These are phyloP conservation scores for Agaricus subrufescens DNA, from an alignment of 768 basidiomycete genomes.

Conservation along the genomic window DNA sequence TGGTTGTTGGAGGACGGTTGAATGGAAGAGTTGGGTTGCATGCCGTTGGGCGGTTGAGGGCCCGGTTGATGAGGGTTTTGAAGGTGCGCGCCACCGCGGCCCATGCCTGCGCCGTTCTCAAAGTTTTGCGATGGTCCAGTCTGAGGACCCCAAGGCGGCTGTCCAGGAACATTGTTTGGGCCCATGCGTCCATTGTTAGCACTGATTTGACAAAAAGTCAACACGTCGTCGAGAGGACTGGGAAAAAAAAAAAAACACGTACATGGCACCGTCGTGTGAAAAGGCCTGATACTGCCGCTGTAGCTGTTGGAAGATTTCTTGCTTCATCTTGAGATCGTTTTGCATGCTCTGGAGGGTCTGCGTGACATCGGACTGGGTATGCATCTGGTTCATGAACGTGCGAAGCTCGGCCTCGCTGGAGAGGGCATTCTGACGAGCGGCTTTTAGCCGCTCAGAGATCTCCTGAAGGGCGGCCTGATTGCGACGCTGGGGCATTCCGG, in stretches of 20 bases:
- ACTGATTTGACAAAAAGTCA: not conserved
- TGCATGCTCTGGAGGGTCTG: not conserved
- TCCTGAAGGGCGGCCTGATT: not conserved
- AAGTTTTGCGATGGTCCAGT: constrained; percentile 7
- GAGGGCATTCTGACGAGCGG: not conserved
- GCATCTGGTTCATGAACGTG: constrained; percentile 2
- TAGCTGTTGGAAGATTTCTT: not conserved
- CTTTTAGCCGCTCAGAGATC: constrained; percentile 3
- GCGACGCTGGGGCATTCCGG: constrained; percentile 1
- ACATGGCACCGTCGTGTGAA: not conserved
- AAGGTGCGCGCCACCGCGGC: constrained; percentile 1
- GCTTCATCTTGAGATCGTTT: constrained; percentile 4
- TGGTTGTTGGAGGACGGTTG: constrained; percentile 7
- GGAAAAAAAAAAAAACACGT: not conserved
- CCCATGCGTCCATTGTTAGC: not conserved
- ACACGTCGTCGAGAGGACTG: not conserved
- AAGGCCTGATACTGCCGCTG: not conserved
- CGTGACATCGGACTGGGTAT: constrained; percentile 4
- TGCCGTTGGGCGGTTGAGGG: constrained; percentile 1
- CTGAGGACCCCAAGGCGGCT: not conserved
- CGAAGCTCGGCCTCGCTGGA: constrained; percentile 1
- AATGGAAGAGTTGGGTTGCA: constrained; percentile 2
- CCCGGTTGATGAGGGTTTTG: constrained; percentile 1
- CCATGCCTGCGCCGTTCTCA: constrained; percentile 6
- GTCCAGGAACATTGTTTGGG: not conserved